Evolutionary conservation across 164 flowering plant species (phyloP).

Genomic region (Euptelea pleiosperma): DNA sequence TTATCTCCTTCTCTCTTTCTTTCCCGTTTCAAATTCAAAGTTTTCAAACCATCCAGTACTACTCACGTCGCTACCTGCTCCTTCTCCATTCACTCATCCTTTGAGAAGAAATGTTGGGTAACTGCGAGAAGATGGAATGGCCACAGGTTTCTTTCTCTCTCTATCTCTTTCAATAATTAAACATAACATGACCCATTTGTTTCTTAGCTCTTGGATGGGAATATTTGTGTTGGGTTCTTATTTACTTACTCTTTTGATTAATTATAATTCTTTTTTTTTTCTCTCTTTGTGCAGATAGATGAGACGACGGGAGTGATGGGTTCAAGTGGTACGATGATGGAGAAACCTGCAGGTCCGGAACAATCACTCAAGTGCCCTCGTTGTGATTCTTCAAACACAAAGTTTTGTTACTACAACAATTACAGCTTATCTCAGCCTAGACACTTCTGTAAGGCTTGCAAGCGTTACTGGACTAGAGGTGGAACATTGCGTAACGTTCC

Average conservation of each 20-base stretch:
- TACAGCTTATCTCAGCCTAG: slow-evolving; percentile 80
- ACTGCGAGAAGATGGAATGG: too few relatives aligned
- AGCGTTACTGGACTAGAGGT: slow-evolving; percentile 83
- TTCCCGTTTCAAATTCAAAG: too few relatives aligned
- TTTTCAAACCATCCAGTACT: too few relatives aligned
- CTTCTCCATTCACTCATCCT: too few relatives aligned
- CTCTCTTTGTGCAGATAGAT: slow-evolving; percentile 10
- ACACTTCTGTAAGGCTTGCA: slow-evolving; percentile 84
- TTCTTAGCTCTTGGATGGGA: slow-evolving; percentile 30
- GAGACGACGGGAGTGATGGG: slow-evolving; percentile 12
- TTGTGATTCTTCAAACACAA: slow-evolving; percentile 78
- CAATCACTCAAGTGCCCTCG: slow-evolving; percentile 60
- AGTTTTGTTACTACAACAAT: slow-evolving; percentile 88
- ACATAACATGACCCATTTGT: slow-evolving; percentile 23
- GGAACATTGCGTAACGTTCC: slow-evolving; percentile 83
- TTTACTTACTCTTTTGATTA: too few relatives aligned
- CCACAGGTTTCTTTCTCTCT: slow-evolving; percentile 16
- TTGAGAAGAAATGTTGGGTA: too few relatives aligned
- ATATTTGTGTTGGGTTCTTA: slow-evolving; percentile 9
- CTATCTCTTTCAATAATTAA: not conserved
- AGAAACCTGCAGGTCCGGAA: slow-evolving; percentile 13
- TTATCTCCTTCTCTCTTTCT: too few relatives aligned
- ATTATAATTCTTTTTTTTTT: slow-evolving; percentile 2
- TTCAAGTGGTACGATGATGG: slow-evolving; percentile 16
- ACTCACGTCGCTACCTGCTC: too few relatives aligned